phyloP scores from a whole-genome alignment of 202 grass and related monocot species.

The Musa balbisiana region DNA sequence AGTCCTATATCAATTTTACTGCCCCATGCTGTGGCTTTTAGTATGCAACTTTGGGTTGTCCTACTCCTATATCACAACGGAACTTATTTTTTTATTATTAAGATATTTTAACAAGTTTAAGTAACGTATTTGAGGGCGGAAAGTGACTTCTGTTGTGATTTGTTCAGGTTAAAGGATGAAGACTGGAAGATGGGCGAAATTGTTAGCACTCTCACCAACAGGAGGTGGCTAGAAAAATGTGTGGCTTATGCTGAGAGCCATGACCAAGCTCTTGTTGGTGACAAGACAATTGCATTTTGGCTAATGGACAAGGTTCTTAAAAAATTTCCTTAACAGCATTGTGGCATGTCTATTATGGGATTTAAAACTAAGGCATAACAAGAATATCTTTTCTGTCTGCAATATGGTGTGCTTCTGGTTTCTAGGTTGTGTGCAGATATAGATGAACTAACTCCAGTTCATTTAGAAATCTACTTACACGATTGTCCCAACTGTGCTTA shows the following conservation, averaged over 20 bases:
- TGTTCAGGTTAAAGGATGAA: conserved; percentile 55
- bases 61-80: too few relatives aligned
- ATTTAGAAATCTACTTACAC: neutral
- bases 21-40: neutral
- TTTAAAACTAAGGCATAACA: neutral
- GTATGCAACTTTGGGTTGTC: neutral
- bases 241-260: conserved; percentile 96
- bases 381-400: neutral
- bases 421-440: neutral
- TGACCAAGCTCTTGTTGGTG: conserved; percentile 94
- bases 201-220: conserved; percentile 83
- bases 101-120: neutral
- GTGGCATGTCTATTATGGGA: neutral
- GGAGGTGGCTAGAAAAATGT: conserved; percentile 94
- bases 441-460: neutral
- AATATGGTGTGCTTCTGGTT: neutral
- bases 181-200: conserved; percentile 81
- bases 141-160: conserved; percentile 15
- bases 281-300: conserved; percentile 99
- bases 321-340: neutral
- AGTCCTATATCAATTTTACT: neutral
- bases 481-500: neutral
- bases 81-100: neutral
- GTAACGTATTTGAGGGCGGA: neutral
- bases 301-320: conserved; percentile 83